Conservation (phyloP, 768 basidiomycete genomes). For the Panaeolus cyanescens region DNA sequence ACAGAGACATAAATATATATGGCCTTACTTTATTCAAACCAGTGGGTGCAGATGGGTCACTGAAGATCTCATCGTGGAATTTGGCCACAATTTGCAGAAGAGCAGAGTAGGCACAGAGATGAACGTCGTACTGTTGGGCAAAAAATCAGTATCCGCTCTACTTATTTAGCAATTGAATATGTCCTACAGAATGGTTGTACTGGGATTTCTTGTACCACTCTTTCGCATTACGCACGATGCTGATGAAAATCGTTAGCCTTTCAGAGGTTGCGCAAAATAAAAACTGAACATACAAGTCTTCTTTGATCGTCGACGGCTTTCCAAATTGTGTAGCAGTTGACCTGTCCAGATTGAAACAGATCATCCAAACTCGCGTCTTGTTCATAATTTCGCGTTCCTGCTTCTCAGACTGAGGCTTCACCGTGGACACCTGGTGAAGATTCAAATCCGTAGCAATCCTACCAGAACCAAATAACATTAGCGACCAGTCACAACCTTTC, state of each 20-base stretch:
- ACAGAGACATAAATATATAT: neutral
- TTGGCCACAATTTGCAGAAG: slow-evolving; percentile 69
- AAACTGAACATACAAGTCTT: slow-evolving; percentile 63
- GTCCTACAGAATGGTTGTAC: slow-evolving; percentile 56
- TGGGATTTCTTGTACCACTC: slow-evolving; percentile 77
- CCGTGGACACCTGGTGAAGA: slow-evolving; percentile 65
- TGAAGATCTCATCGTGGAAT: slow-evolving; percentile 80
- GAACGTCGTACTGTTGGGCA: slow-evolving; percentile 69
- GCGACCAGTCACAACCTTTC: neutral
- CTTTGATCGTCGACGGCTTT: slow-evolving; percentile 86
- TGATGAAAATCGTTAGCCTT: slow-evolving; percentile 19
- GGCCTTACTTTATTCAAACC: slow-evolving; percentile 66
- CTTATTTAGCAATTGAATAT: neutral
- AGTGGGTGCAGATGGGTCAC: slow-evolving; percentile 63
- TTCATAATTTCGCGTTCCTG: slow-evolving; percentile 86
- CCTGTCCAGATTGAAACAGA: slow-evolving; percentile 86
- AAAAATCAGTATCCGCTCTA: slow-evolving; percentile 3
- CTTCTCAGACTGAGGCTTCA: slow-evolving; percentile 68
- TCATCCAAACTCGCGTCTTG: slow-evolving; percentile 86
- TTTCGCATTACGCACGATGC: slow-evolving; percentile 67
- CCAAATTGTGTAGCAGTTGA: slow-evolving; percentile 89
- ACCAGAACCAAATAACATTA: slow-evolving; percentile 3
- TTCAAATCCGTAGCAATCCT: slow-evolving; percentile 91
- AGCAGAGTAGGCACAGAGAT: slow-evolving; percentile 72
- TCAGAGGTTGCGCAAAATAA: neutral